Conservation (phyloP, 176 grass and related monocot genomes). For the Bromus sterilis region DNA sequence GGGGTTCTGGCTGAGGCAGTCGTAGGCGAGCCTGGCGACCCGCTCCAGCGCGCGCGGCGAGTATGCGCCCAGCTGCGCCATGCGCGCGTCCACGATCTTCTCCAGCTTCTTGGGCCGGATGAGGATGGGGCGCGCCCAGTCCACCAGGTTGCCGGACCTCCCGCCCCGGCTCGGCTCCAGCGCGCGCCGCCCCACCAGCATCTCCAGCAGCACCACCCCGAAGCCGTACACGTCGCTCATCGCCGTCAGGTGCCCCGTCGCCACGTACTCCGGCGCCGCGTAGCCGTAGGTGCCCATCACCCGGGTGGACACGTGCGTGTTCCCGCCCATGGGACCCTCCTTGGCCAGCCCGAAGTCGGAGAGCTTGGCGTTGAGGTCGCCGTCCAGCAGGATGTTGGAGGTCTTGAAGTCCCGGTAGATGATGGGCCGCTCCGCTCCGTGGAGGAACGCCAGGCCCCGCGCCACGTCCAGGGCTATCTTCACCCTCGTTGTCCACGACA, state of each 20-base stretch:
- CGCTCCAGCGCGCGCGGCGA: constrained; percentile 15
- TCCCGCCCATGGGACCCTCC: constrained; percentile 61
- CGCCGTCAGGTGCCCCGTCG: constrained; percentile 70
- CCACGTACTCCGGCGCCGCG: constrained; percentile 75
- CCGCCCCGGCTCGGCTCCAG: constrained; percentile 41
- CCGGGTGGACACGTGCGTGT: constrained; percentile 70
- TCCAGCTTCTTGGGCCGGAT: constrained; percentile 44
- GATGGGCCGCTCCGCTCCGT: constrained; percentile 47
- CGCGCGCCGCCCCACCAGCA: constrained; percentile 59
- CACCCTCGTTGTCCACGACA: constrained; percentile 50
- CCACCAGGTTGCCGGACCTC: constrained; percentile 52
- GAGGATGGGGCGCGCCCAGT: constrained; percentile 76
- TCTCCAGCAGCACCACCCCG: constrained; percentile 80
- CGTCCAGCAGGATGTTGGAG: constrained; percentile 79
- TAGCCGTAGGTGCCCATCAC: constrained; percentile 94
- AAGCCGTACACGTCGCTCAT: constrained; percentile 92
- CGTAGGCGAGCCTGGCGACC: constrained; percentile 55
- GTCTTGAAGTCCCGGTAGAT: constrained; percentile 90
- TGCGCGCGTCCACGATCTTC: constrained; percentile 50
- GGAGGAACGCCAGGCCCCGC: constrained; percentile 68
- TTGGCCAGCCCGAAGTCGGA: constrained; percentile 87
- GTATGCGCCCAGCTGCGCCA: constrained; percentile 9
- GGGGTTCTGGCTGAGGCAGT: constrained; percentile 77
- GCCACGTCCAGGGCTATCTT: constrained; percentile 50
- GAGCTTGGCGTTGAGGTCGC: constrained; percentile 65